Base-by-base conservation (phyloP, 2,329 filamentous ascomycete genomes). In the Coleophoma eucalyptorum region DNA sequence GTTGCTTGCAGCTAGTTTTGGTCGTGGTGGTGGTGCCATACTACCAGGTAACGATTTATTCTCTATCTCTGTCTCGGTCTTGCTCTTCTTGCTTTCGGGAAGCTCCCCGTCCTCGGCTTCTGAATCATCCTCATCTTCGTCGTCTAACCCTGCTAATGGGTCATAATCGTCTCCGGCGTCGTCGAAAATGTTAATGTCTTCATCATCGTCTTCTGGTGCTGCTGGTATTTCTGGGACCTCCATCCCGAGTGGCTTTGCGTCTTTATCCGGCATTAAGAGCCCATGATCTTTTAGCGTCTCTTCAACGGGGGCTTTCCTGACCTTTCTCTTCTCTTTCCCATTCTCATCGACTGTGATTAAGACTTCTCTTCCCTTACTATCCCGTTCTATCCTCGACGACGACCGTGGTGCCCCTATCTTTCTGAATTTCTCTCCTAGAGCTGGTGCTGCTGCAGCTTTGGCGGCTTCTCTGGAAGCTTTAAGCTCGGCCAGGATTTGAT, bases 101-200 rank as follows among this genome's bases (percentile, higher is more conserved):
- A 72, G 69, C 35, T 72, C 70, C 1, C 71, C 70, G 2, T 70
- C 70, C 16, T 75, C 72, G 0, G 70, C 74, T n/a, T 72, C 74
- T 6, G 70, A 56, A 31, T 62, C 68, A 2, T 62, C 62, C 43
- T 70, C 67, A 5, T 67, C 71, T 7, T 71, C 71, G 15, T 44
- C 15, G 68, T 57, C 75, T 57, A 87, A 68, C 5, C 75, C 84
- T 3, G 82, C 84, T 40, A 88, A 66, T 1, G 84, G 84, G 62
- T 88, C 77, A 62, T 88, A 88, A 59, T 87, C 84, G 50, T 83
- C 82, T 3, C 79, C 84, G 0, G 74, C 82, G 48, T 79, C 82
- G 37, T 81, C 83, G 56, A 88, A 88, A 7, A 88, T 88, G 58
- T 86, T 74, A 20, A 81, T 65, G 48, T 87, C 76, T 50, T 80